phyloP scores from a whole-genome alignment of 495 filamentous ascomycete species.

The Penicillium canescens region DNA sequence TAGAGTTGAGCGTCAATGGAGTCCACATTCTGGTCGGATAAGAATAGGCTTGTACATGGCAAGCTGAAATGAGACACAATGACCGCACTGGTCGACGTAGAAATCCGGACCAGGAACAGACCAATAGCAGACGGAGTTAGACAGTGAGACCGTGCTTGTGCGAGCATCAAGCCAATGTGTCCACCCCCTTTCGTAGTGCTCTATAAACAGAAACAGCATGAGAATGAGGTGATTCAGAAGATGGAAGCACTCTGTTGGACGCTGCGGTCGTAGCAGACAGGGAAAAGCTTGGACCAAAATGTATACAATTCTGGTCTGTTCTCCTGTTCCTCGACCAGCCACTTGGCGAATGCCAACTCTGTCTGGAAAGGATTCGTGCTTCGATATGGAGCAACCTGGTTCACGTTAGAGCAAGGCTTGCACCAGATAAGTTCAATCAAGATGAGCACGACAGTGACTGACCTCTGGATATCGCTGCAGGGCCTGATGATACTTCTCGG shows the following conservation, averaged over 20 bases:
- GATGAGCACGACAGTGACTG: constrained; percentile 1
- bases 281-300: constrained; percentile 41
- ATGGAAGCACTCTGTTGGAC: constrained; percentile 31
- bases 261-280: constrained; percentile 36
- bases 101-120: background rate
- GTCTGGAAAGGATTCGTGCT: constrained; percentile 34
- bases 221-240: constrained; percentile 1
- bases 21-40: background rate
- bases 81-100: constrained; percentile 5
- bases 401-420: constrained; percentile 8
- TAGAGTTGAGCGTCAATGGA: no score
- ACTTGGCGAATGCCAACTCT: constrained; percentile 35
- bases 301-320: constrained; percentile 22
- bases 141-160: background rate
- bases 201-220: background rate
- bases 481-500: constrained; percentile 24
- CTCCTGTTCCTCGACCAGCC: constrained; percentile 31
- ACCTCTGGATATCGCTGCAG: constrained; percentile 37
- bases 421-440: background rate
- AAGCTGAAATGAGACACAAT: constrained; percentile 11
- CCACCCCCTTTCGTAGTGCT: background rate
- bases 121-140: background rate
- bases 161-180: background rate
- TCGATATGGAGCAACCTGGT: constrained; percentile 35
- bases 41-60: constrained; percentile 8